Conservation (phyloP, 2,329 filamentous ascomycete species). For the Beauveria australis region DNA sequence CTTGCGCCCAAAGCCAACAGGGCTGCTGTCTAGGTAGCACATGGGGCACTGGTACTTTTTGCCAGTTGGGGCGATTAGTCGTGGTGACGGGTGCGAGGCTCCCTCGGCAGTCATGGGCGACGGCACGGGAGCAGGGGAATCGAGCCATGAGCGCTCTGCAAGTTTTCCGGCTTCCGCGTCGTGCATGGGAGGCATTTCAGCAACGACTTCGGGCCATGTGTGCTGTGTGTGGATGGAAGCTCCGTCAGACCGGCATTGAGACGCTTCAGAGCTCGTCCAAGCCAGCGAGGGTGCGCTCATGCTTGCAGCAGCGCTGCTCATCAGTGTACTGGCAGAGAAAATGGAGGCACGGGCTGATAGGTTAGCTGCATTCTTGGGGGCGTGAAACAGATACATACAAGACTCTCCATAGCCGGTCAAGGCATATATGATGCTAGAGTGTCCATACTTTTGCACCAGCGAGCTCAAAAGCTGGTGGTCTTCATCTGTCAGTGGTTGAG, state of each 20-base stretch:
- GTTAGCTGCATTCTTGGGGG: background rate
- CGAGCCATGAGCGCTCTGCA: constrained; percentile 30
- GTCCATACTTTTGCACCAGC: constrained; percentile 30
- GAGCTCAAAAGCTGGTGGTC: constrained; percentile 29
- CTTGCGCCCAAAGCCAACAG: constrained; percentile 37
- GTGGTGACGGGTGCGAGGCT: constrained; percentile 29
- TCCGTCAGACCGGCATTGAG: constrained; percentile 30
- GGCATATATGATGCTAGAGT: constrained; percentile 29
- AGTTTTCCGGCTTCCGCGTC: constrained; percentile 27
- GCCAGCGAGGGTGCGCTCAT: constrained; percentile 32
- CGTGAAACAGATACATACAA: constrained; percentile 22
- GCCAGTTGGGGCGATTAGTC: constrained; percentile 27
- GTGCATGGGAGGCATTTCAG: constrained; percentile 26
- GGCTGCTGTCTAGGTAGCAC: constrained; percentile 37
- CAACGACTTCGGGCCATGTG: constrained; percentile 27
- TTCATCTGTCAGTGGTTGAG: constrained; percentile 29
- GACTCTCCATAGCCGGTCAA: constrained; percentile 27
- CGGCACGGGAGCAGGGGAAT: constrained; percentile 29
- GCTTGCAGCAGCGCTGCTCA: constrained; percentile 24
- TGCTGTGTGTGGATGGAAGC: constrained; percentile 32
- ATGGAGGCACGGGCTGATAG: constrained; percentile 29
- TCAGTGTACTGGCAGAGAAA: constrained; percentile 31
- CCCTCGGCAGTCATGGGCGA: constrained; percentile 24
- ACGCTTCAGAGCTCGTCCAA: constrained; percentile 34
- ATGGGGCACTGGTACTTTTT: constrained; percentile 38